A percentile compares a stretch with the other conserved stretches of the same genome.
Evolutionary conservation across 805 yeast species (phyloP).

Genomic region (Suhomyces sp.): DNA sequence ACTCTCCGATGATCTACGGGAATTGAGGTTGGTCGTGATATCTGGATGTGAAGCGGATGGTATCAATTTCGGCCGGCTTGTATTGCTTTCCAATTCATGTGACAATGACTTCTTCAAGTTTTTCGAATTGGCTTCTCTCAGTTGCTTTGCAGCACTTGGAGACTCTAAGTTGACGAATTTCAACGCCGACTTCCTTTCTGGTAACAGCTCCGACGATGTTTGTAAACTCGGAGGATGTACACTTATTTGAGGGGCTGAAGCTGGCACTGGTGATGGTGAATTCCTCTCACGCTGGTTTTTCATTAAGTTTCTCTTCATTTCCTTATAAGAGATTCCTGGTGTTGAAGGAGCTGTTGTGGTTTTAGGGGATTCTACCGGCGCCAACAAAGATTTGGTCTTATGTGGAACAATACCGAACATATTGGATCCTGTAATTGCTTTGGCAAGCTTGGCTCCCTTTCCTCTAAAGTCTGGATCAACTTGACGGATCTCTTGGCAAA

Average conservation of each 20-base stretch:
- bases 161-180: constrained; percentile 29
- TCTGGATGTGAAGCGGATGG: constrained; percentile 43
- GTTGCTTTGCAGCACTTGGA: constrained; percentile 10
- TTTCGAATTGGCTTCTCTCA: constrained; percentile 9
- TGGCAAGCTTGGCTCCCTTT: constrained; percentile 41
- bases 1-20: background rate
- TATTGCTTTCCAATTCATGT: constrained; percentile 28
- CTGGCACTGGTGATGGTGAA: constrained; percentile 1
- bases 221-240: background rate
- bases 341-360: background rate
- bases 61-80: constrained; percentile 26
- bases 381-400: constrained; percentile 42
- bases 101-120: constrained; percentile 37
- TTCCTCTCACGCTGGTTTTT: constrained; percentile 8
- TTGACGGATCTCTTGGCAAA: constrained; percentile 35
- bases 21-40: constrained; percentile 12
- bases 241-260: constrained; percentile 8
- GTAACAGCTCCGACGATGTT: constrained; percentile 1
- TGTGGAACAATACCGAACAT: constrained; percentile 39
- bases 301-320: constrained; percentile 28
- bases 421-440: constrained; percentile 43
- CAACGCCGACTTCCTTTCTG: constrained; percentile 24
- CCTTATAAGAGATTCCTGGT: constrained; percentile 27
- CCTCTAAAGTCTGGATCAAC: constrained; percentile 42
- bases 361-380: constrained; percentile 24